Evolutionary conservation across 176 grass and related monocot species (phyloP).

Genomic region (Aegilops sharonensis): DNA sequence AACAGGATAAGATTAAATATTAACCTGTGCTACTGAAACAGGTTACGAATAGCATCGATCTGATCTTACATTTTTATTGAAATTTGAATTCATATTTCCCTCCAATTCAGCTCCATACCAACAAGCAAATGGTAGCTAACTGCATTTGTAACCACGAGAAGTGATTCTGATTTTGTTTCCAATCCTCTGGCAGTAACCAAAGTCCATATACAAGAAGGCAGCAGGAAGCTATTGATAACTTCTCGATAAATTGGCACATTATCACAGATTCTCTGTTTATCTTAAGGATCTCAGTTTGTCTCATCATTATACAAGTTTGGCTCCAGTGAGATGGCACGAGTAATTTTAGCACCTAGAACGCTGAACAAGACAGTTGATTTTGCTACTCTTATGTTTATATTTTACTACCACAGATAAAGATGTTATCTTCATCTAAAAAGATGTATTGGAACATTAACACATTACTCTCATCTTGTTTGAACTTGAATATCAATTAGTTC

Average conservation of each 20-base stretch:
- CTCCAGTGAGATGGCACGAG: neutral
- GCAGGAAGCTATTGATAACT: neutral
- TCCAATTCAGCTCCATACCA: neutral
- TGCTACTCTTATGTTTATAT: neutral
- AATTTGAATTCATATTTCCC: neutral
- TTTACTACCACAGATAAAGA: neutral
- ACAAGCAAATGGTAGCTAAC: constrained; percentile 20
- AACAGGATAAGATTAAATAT: neutral
- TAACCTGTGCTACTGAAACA: neutral
- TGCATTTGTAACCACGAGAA: neutral
- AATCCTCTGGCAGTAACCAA: neutral
- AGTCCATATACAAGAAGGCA: neutral
- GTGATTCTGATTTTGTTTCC: neutral
- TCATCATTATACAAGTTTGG: neutral
- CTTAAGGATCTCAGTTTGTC: neutral
- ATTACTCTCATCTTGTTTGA: neutral
- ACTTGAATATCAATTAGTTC: neutral
- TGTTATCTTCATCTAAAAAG: neutral
- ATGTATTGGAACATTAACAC: neutral
- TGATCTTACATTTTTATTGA: constrained; percentile 13
- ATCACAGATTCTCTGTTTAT: neutral
- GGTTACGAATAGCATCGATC: neutral
- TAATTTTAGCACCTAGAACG: neutral
- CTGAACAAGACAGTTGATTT: neutral
- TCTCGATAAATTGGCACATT: neutral